phyloP scores from a whole-genome alignment of 2,329 filamentous ascomycete genomes.

The Gyromitra esculenta region DNA sequence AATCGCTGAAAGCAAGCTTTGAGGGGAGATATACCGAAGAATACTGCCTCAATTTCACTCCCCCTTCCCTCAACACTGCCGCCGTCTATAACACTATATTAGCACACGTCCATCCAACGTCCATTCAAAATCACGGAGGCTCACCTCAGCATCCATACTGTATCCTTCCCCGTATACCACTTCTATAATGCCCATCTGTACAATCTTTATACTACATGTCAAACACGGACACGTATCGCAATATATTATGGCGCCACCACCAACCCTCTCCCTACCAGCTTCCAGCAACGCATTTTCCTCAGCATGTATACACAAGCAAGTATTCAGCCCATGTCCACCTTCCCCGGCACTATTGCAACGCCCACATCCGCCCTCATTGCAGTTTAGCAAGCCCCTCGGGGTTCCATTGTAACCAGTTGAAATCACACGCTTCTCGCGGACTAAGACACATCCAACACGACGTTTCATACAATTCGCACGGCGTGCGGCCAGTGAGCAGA shows the following conservation, averaged over 20 bases:
- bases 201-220: slow-evolving; percentile 98
- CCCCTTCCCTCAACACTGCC: slow-evolving; percentile 81
- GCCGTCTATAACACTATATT: slow-evolving; percentile 68
- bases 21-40: slow-evolving; percentile 71
- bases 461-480: slow-evolving; percentile 98
- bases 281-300: slow-evolving; percentile 97
- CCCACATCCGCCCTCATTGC: slow-evolving; percentile 87
- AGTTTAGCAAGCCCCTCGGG: slow-evolving; percentile 87
- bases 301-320: slow-evolving; percentile 95
- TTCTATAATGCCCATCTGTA: slow-evolving; percentile 93
- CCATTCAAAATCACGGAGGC: slow-evolving; percentile 40
- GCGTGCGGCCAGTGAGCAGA: slow-evolving; percentile 90
- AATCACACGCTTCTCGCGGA: slow-evolving; percentile 85
- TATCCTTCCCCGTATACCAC: slow-evolving; percentile 95
- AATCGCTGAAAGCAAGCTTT: slow-evolving; percentile 4
- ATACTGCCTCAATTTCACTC: slow-evolving; percentile 86
- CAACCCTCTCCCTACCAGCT: slow-evolving; percentile 88
- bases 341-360: slow-evolving; percentile 82
- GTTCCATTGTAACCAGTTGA: slow-evolving; percentile 98
- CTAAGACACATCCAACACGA: slow-evolving; percentile 91
- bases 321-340: slow-evolving; percentile 78
- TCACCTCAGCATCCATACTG: slow-evolving; percentile 83
- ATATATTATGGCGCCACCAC: slow-evolving; percentile 83
- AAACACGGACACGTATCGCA: slow-evolving; percentile 97
- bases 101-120: slow-evolving; percentile 46